These are phyloP conservation scores for Nowakowskiella sp. DNA, from an alignment of 192 early-diverging fungal species.

Conservation along the genomic window DNA sequence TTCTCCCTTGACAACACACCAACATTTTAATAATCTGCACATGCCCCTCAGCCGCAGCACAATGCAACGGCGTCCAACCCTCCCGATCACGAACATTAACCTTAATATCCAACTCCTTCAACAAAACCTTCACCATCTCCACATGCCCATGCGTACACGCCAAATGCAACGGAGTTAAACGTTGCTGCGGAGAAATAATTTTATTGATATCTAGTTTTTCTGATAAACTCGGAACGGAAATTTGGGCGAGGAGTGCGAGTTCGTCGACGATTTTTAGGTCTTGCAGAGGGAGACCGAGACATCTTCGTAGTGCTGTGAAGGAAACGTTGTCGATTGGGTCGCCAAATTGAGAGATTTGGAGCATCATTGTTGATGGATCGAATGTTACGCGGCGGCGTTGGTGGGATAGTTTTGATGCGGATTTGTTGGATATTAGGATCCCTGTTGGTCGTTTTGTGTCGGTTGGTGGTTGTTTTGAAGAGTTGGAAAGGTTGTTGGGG, in stretches of 20 bases:
- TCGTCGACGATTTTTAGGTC: neutral
- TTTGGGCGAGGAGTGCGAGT: neutral
- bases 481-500: too few species aligned
- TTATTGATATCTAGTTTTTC: constrained; percentile 24
- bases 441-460: too few species aligned
- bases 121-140: constrained; percentile 24
- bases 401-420: too few species aligned
- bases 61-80: constrained; percentile 65
- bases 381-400: too few species aligned
- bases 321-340: constrained; percentile 7
- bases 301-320: constrained; percentile 4
- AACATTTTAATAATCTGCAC: constrained; percentile 41
- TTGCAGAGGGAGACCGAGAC: constrained; percentile 7
- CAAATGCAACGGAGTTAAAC: constrained; percentile 42
- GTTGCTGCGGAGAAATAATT: constrained; percentile 32
- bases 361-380: constrained; percentile 24
- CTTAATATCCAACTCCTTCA: constrained; percentile 11
- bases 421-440: too few species aligned
- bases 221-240: too few species aligned
- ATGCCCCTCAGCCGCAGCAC: constrained; percentile 59
- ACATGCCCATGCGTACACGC: constrained; percentile 45
- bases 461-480: too few species aligned
- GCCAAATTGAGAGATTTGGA: constrained; percentile 33
- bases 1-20: constrained; percentile 22
- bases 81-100: constrained; percentile 39